Conservation (phyloP, 2,329 filamentous ascomycete species). For the Diaporthe sp. region DNA sequence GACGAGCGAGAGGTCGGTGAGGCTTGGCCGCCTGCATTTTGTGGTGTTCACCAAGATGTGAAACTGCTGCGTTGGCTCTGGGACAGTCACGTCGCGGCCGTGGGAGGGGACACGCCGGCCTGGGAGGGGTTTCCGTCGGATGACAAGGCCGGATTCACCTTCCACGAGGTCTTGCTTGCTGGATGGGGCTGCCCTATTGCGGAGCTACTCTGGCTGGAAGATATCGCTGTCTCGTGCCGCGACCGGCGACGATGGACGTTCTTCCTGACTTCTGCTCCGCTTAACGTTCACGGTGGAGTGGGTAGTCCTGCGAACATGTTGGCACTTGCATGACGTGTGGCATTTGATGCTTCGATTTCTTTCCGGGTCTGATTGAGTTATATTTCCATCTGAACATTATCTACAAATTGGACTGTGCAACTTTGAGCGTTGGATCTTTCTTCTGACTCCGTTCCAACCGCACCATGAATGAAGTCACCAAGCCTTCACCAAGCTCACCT, state of each 20-base stretch:
- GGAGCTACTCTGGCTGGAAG: constrained; percentile 50
- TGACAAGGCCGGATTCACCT: not conserved
- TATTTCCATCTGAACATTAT: not conserved
- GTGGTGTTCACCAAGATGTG: constrained; percentile 10
- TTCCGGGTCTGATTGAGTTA: too few relatives aligned
- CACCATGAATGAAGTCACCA: not conserved
- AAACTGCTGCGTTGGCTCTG: constrained; percentile 68
- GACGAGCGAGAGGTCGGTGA: not conserved
- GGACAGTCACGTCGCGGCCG: constrained; percentile 75
- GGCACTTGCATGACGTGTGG: not conserved
- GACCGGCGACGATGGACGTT: constrained; percentile 48
- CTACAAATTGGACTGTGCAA: not conserved
- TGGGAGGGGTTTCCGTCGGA: constrained; percentile 72
- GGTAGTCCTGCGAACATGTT: constrained; percentile 30
- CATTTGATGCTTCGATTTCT: not conserved
- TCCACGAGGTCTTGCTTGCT: constrained; percentile 49
- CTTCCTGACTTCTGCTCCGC: constrained; percentile 45
- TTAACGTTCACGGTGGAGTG: constrained; percentile 21
- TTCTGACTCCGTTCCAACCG: not conserved
- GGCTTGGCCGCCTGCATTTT: constrained; percentile 22
- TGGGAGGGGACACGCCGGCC: constrained; percentile 71
- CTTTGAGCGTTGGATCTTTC: not conserved
- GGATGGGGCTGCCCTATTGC: constrained; percentile 50
- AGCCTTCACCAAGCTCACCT: not conserved
- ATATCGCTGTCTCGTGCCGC: constrained; percentile 45